These are phyloP conservation scores for Nasturtium officinale DNA, from an alignment of 345 rosid genomes.

Conservation along the genomic window DNA sequence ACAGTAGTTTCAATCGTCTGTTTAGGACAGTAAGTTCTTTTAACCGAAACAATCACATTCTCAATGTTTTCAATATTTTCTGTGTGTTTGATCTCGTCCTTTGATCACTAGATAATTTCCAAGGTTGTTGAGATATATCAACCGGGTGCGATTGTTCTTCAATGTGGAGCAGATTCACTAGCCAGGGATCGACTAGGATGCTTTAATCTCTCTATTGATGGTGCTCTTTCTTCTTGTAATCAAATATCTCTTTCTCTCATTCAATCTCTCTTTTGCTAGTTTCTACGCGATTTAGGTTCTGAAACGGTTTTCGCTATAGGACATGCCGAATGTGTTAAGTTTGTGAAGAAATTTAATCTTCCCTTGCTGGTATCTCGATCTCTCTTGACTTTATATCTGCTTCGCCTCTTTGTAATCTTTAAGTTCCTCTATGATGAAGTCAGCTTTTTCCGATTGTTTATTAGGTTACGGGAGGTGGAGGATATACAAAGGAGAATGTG, in stretches of 20 bases:
- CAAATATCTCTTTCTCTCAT: slow-evolving; percentile 26
- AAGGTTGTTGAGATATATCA: slow-evolving; percentile 92
- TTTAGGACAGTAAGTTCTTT: slow-evolving; percentile 78
- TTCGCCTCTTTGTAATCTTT: not conserved
- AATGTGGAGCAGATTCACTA: slow-evolving; percentile 98
- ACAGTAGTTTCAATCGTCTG: slow-evolving; percentile 86
- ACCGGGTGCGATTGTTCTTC: slow-evolving; percentile 95
- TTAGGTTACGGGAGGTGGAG: slow-evolving; percentile 99
- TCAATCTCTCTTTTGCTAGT: slow-evolving; percentile 8
- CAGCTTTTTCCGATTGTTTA: not conserved
- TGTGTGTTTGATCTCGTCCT: slow-evolving; percentile 2
- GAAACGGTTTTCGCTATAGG: slow-evolving; percentile 50
- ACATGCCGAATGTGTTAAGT: slow-evolving; percentile 91
- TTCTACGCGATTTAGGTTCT: slow-evolving; percentile 20
- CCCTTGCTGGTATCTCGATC: slow-evolving; percentile 77
- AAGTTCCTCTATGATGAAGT: not conserved
- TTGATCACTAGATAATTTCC: slow-evolving; percentile 61
- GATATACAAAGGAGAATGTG: slow-evolving; percentile 96
- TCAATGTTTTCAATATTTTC: not conserved
- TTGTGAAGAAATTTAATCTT: slow-evolving; percentile 91
- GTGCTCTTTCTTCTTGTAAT: slow-evolving; percentile 68
- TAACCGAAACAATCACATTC: slow-evolving; percentile 8
- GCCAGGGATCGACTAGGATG: slow-evolving; percentile 98
- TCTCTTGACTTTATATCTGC: not conserved
- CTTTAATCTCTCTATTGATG: slow-evolving; percentile 97